Evolutionary conservation across 257 asterid genomes (phyloP), one percentile per base, ranked within the genome.

Genomic region (Primulina tabacum): DNA sequence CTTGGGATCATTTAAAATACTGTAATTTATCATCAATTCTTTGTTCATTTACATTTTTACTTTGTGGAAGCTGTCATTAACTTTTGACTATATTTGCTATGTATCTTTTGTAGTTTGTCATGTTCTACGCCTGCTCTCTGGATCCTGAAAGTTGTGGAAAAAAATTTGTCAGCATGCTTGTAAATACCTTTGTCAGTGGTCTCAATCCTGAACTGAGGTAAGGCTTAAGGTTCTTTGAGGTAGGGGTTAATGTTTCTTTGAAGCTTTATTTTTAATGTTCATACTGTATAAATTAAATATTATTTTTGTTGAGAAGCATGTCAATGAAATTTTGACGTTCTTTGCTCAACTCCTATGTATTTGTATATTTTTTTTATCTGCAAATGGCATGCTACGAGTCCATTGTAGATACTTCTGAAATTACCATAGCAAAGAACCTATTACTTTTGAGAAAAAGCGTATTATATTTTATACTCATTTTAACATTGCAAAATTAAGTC

Each of bases 71-170:
- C 21, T 59, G 4, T 69, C 43, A 0, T 72, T 40, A 20, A 35
- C 65, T 20, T 21, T 70, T 64, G 21, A 55, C 65, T 35, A 53
- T 8, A 35, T 60, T 37, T 37, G 29, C 43, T 40, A 2, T 17
- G 7, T 59, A 4, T 73, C 64, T 65, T 63, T 80, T 82, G 84
- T 86, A 94, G 99, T 94, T 94, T 84, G 84, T 94, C 76, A 77
- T 91, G 81, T 94, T 91, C 83, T 94, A 94, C 78, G 92, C 92
- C 72, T 89, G 99, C 84, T 91, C 99, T 5, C 83, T 94, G 79
- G 99, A 94, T 81, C 97, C 99, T 65, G 92, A 85, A 43, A 70
- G 67, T 62, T 90, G 99, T 32, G 99, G 99, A 40, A 71, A 75
- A 71, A 78, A 71, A 77, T 91, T 94, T 78, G 84, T 81, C 35